phyloP scores from a whole-genome alignment of 192 early-diverging fungal species.

The Coemansia sp. region DNA sequence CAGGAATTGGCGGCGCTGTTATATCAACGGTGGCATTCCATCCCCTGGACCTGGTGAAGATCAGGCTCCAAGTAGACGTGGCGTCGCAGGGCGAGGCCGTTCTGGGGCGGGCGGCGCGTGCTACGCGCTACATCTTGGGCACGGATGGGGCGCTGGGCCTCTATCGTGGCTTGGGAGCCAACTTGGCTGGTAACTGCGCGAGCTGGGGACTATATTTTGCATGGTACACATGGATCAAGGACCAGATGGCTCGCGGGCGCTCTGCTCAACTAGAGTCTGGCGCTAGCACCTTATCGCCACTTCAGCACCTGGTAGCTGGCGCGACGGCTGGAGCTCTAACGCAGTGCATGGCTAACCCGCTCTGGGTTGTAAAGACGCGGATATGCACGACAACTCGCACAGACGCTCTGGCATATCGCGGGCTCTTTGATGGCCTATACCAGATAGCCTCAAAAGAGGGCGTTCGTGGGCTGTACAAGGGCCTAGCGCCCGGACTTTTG shows the following conservation, averaged over 20 bases:
- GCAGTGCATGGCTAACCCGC: constrained; percentile 70
- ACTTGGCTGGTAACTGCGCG: constrained; percentile 82
- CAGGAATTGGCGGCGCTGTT: constrained; percentile 83
- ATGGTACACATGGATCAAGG: constrained; percentile 65
- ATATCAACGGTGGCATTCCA: constrained; percentile 80
- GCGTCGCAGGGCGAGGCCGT: constrained; percentile 50
- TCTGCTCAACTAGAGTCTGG: constrained; percentile 51
- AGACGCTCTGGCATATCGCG: constrained; percentile 63
- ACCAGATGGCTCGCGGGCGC: constrained; percentile 37
- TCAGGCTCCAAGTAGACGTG: constrained; percentile 79
- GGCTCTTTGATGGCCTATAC: constrained; percentile 61
- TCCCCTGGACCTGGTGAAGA: constrained; percentile 95
- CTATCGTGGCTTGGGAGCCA: constrained; percentile 89
- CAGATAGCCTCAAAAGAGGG: constrained; percentile 67
- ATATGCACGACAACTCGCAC: constrained; percentile 68
- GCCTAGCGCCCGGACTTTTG: constrained; percentile 83
- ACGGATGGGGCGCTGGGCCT: constrained; percentile 69
- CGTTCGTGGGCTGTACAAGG: constrained; percentile 71
- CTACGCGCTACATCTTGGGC: constrained; percentile 58
- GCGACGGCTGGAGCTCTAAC: constrained; percentile 73
- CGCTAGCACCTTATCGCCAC: constrained; percentile 60
- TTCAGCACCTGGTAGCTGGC: constrained; percentile 79
- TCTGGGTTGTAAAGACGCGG: constrained; percentile 84
- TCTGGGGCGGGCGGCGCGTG: constrained; percentile 65
- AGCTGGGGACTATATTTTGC: constrained; percentile 99